Evolutionary conservation across 768 basidiomycete genomes (phyloP), one percentile per base, ranked within the genome.

Genomic region (Sporobolomyces phaffii): DNA sequence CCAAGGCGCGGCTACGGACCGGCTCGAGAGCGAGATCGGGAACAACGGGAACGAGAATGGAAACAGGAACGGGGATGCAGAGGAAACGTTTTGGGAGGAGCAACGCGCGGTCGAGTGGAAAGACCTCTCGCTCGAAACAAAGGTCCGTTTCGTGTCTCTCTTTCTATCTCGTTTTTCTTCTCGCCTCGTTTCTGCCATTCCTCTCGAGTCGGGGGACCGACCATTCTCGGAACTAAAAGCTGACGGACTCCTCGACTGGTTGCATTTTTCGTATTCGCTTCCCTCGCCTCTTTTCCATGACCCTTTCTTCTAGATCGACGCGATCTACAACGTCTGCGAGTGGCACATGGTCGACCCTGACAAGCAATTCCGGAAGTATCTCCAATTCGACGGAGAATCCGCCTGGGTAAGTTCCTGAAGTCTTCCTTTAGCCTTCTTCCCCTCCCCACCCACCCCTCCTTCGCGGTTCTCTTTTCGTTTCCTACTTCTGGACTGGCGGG

Each of bases 291-390:
- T 26, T 9, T 26, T n/a, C 13, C 10, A 47, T 47, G 24, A 28
- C 15, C 29, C 49, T 26, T 26, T 31, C 13, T 28, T 11, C 29
- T 53, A 69, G 69, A 62, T 70, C 17, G 49, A 64, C 31, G 70
- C 70, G 6, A 64, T 72, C 49, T 65, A 72, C 70, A 68, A 72
- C 41, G 63, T 72, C 18, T 64, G 62, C 60, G 65, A 72, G 24
- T 72, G 70, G 70, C 70, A 72, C 63, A 72, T 72, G 70, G 54
- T 59, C 40, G 70, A 72, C 50, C 65, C 70, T 3, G 65, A 68
- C 24, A 59, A 56, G 14, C 65, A 67, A 45, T 72, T 68, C 65
- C 62, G 70, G n/a, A 60, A 56, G 29, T 53, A 72, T 38, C 60
- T 72, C 4, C 54, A 61, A 41, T 61, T 51, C 45, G 66, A 72